These are phyloP conservation scores for Ophiostoma australiae DNA, from an alignment of 2,329 filamentous ascomycete genomes.

Conservation along the genomic window DNA sequence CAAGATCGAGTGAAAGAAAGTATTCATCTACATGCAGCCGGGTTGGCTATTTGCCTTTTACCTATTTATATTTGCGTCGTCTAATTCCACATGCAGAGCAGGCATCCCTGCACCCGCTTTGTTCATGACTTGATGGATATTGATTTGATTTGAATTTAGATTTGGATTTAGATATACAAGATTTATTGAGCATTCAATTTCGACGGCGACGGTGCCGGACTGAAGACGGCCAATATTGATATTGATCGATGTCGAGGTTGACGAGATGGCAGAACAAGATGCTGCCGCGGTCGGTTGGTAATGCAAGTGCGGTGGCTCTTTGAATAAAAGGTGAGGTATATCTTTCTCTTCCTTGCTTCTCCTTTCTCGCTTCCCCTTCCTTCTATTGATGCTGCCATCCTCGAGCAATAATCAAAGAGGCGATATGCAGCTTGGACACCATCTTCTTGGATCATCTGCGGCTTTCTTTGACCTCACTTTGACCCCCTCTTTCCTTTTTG, in stretches of 20 bases:
- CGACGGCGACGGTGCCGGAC: not conserved
- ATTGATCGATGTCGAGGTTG: not conserved
- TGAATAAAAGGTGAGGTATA: not conserved
- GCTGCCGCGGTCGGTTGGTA: not conserved
- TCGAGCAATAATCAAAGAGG: not conserved
- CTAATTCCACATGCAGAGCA: conserved; percentile 1
- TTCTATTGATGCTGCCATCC: not conserved
- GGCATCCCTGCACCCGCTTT: not conserved
- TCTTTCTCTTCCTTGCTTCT: not conserved
- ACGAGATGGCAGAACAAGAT: too few relatives aligned
- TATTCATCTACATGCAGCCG: not conserved
- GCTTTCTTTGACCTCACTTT: not conserved
- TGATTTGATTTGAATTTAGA: not conserved
- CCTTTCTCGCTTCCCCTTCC: not conserved
- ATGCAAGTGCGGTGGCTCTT: not conserved
- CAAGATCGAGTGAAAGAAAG: conserved; percentile 3
- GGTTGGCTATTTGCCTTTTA: not conserved
- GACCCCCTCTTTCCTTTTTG: too few relatives aligned
- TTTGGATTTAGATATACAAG: not conserved
- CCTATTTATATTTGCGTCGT: not conserved
- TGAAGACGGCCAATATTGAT: not conserved
- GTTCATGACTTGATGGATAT: not conserved
- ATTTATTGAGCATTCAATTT: not conserved
- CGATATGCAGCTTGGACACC: conserved; percentile 8
- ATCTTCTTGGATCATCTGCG: not conserved